Base-by-base conservation (phyloP, 768 basidiomycete genomes). In the Suillus occidentalis region DNA sequence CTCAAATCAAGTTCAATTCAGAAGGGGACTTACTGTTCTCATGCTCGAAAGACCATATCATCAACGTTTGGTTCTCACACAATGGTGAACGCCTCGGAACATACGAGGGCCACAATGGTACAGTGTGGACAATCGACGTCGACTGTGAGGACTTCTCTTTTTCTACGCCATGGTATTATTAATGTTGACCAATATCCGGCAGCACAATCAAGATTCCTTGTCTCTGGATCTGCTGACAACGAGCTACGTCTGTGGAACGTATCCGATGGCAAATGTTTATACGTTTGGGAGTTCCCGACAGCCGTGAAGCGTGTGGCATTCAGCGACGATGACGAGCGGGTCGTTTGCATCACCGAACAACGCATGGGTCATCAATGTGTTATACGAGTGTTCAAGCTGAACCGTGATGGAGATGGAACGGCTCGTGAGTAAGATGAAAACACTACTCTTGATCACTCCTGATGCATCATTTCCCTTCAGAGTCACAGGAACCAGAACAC, bases 1-100 rank as follows among this genome's bases (percentile, higher is more conserved):
- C 96, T 9, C 95, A 98, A 81, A 92, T 98, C 85, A 95, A 94
- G 81, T 99, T 94, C 85, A 99, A 98, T 81, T 78, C 83, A 61
- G 97, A 99, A 74, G 97, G 97, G 68, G 97, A 99, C 79, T 84
- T 99, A 18, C 83, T 99, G 60, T 97, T 99, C 78, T 90, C 95
- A 28, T 94, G 91, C 74, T 95, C 94, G 70, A 99, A 99, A 84
- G 97, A 99, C 77, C 86, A 91, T 72, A 77, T 93, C 70, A 92
- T 98, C 76, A 98, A 97, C 75, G 95, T 94, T 60, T 99, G 97
- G 97, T 97, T 86, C 77, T 90, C 95, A 14, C 94, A 97, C 72
- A 99, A 99, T 72, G 97, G 97, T 60, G 97, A 99, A 82, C 85
- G 97, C 65, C 78, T 99, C 71, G 97, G 97, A 42, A 99, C 97